Conservation (phyloP, 2,329 filamentous ascomycete species). For the Nemania abortiva region DNA sequence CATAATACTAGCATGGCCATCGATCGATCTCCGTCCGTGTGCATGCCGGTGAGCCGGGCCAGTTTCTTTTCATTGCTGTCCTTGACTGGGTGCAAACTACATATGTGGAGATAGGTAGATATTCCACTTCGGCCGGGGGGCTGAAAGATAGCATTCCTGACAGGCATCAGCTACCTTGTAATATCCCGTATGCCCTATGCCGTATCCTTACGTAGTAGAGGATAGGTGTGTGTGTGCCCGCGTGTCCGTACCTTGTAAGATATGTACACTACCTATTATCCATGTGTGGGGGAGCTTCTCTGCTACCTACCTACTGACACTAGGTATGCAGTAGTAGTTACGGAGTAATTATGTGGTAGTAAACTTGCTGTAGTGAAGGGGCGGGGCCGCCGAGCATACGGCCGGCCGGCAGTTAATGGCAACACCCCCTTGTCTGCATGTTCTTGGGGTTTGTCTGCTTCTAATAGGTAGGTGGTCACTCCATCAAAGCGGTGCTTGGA, state of each 20-base stretch:
- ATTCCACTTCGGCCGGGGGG: conserved; percentile 13
- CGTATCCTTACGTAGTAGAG: neutral
- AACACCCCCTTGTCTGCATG: conserved; percentile 21
- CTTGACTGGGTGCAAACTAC: conserved; percentile 1
- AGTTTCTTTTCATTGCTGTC: neutral
- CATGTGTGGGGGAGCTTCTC: conserved; percentile 21
- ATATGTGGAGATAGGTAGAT: neutral
- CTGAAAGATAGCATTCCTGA: conserved; percentile 16
- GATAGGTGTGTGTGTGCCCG: conserved; percentile 5
- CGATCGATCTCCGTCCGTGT: neutral
- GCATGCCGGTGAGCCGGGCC: conserved; percentile 16
- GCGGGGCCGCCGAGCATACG: conserved; percentile 34
- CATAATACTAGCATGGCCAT: conserved; percentile 1
- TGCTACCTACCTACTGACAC: neutral
- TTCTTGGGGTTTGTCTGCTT: conserved; percentile 19
- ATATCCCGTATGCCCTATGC: too few relatives aligned
- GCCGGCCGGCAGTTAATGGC: conserved; percentile 35
- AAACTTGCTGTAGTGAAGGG: conserved; percentile 21
- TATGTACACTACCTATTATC: conserved; percentile 4
- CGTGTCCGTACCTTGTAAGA: neutral
- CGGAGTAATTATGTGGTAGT: too few relatives aligned
- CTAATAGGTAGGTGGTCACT: neutral
- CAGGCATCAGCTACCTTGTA: too few relatives aligned
- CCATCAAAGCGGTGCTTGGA: conserved; percentile 14
- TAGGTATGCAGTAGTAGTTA: too few relatives aligned